phyloP scores from a whole-genome alignment of 176 grass and related monocot genomes.

The Urochloa ruziziensis region DNA sequence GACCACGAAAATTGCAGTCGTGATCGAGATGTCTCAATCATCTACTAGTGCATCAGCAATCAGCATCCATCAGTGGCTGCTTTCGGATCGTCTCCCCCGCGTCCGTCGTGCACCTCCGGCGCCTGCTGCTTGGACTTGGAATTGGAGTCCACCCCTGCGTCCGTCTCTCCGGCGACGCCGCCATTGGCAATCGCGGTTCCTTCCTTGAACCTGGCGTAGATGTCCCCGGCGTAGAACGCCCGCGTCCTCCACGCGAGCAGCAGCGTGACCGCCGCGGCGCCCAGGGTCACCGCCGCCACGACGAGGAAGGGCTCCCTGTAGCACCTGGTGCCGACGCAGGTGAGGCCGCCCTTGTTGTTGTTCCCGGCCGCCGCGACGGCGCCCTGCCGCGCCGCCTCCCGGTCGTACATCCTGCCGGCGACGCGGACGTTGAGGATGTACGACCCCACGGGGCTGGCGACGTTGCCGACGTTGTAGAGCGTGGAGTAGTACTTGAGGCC shows the following conservation, averaged over 20 bases:
- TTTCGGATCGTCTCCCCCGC: too few species aligned
- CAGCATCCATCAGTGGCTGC: too few species aligned
- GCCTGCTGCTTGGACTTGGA: too few species aligned
- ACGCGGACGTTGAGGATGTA: conserved; percentile 58
- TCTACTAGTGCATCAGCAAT: too few species aligned
- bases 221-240: conserved; percentile 45
- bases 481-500: conserved; percentile 56
- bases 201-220: conserved; percentile 31
- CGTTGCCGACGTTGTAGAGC: conserved; percentile 35
- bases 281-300: background rate
- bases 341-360: too few species aligned
- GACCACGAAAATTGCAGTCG: too few species aligned
- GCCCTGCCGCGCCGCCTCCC: conserved; percentile 28
- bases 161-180: too few species aligned
- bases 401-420: conserved; percentile 47
- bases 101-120: too few species aligned
- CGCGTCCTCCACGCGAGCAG: conserved; percentile 36
- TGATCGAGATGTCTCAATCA: too few species aligned
- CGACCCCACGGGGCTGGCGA: conserved; percentile 33
- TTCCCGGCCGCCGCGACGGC: background rate
- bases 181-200: too few species aligned
- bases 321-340: conserved; percentile 39
- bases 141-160: too few species aligned
- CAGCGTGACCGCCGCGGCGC: background rate
- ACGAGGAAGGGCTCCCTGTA: conserved; percentile 38